Base-by-base conservation (phyloP, 2,329 filamentous ascomycete genomes). In the Rachicladosporium sp. region DNA sequence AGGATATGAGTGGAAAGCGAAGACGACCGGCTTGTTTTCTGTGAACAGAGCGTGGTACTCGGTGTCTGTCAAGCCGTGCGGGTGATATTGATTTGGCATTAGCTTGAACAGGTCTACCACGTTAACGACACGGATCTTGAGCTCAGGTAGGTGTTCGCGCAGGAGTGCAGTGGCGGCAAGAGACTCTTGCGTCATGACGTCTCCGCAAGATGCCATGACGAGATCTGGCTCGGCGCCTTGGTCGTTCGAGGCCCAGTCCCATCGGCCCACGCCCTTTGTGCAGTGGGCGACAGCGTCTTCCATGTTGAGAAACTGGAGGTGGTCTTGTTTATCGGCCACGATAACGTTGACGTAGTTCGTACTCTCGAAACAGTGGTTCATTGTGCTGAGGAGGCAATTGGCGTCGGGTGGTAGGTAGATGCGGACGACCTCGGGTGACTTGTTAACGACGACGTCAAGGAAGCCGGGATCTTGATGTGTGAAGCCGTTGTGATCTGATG, bases 1-100 rank as follows among this genome's bases (percentile, higher is more conserved):
- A 6, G 82, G 82, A 63, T 88, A 87, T 27, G 76, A 80, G 65
- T 88, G 82, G 73, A 87, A 88, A 66, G 86, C 87, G 69, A 88
- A 87, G 55, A 87, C 76, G 55, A 85, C 67, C 13, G 82, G 82
- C 48, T 70, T 78, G 64, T 85, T 67, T 10, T 70, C 67, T 1
- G 82, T 87, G 68, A 88, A 88, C 47, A 86, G 64, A 31, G 78
- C 67, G 10, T 61, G 61, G 74, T 78, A 88, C 55, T 85, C 78
- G 11, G 51, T 47, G 49, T 83, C 76, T 0, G 67, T 70, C 42
- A 87, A 68, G 31, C 82, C 82, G 61, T 88, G 82, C 0, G 82
- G 78, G 56, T 88, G 82, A 51, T 85, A 75, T 12, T 61, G 65
- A 41, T 75, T 68, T 43, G 78, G 74, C 50, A 86, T 83, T 35